Conservation (phyloP, 495 filamentous ascomycete species). For the Hypoxylon rickii region DNA sequence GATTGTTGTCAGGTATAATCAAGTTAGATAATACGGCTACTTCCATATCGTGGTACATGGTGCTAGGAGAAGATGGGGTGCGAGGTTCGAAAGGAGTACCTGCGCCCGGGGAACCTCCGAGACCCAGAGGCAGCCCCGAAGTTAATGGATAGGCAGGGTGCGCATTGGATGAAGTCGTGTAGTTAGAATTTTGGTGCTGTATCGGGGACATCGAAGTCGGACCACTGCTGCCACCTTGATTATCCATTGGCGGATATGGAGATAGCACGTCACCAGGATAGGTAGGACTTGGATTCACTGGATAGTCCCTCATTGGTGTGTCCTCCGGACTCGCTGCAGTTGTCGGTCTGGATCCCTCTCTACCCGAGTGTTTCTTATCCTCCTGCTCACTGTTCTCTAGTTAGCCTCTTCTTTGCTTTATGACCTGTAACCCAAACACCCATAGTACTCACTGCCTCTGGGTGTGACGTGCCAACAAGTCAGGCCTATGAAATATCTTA, state of each 20-base stretch:
- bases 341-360: slow-evolving; percentile 19
- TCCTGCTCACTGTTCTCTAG: slow-evolving; percentile 42
- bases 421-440: not conserved
- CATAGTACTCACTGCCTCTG: slow-evolving; percentile 73
- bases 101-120: slow-evolving; percentile 31
- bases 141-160: slow-evolving; percentile 26
- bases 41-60: slow-evolving; percentile 30
- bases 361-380: slow-evolving; percentile 37
- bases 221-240: slow-evolving; percentile 25
- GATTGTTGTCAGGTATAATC: slow-evolving; percentile 39
- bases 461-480: slow-evolving; percentile 77
- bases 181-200: slow-evolving; percentile 10
- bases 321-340: slow-evolving; percentile 13
- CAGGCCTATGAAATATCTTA: slow-evolving; percentile 69
- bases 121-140: slow-evolving; percentile 23
- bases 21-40: slow-evolving; percentile 27
- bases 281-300: slow-evolving; percentile 19
- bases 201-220: slow-evolving; percentile 33
- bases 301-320: slow-evolving; percentile 1
- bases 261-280: slow-evolving; percentile 27
- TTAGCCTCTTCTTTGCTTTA: slow-evolving; percentile 6
- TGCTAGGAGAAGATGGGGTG: slow-evolving; percentile 24
- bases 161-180: slow-evolving; percentile 22
- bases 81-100: slow-evolving; percentile 34
- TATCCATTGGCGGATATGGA: slow-evolving; percentile 26